Evolutionary conservation across 1,139 yeast species (phyloP).

Genomic region (Hanseniaspora gamundiae): DNA sequence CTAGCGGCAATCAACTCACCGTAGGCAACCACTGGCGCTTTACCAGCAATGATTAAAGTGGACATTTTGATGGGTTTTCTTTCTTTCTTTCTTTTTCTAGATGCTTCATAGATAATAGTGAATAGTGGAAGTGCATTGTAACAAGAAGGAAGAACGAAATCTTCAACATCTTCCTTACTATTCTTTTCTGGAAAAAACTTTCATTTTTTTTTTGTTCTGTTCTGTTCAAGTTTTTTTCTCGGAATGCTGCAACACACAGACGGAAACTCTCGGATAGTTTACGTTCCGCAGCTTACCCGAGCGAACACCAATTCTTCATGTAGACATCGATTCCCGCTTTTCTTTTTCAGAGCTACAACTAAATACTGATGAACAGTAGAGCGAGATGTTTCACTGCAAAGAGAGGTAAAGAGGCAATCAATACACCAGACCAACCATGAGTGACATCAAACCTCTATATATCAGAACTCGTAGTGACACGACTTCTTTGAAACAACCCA

Average conservation of each 20-base stretch:
- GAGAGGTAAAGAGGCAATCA: not conserved
- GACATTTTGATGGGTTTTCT: conserved; percentile 6
- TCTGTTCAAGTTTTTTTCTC: not conserved
- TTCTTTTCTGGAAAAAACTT: too few species aligned
- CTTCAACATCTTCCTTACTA: not conserved
- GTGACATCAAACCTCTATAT: conserved; percentile 7
- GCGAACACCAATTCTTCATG: too few species aligned
- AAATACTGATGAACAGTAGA: too few species aligned
- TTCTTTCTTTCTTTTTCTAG: not conserved
- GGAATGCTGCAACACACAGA: not conserved
- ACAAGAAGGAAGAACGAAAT: not conserved
- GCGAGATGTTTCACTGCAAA: too few species aligned
- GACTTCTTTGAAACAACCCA: conserved; percentile 23
- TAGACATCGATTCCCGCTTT: not conserved
- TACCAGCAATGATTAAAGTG: conserved; percentile 62
- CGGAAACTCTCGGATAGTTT: not conserved
- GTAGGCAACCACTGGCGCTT: conserved; percentile 74
- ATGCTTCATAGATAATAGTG: too few species aligned
- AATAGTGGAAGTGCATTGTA: too few species aligned
- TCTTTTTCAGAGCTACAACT: not conserved
- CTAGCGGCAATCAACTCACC: conserved; percentile 72
- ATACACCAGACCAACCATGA: conserved; percentile 1
- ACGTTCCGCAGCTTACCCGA: too few species aligned
- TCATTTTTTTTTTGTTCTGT: too few species aligned
- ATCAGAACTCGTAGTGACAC: conserved; percentile 19